Evolutionary conservation across 257 asterid genomes (phyloP).

Genomic region (Buddleja alternifolia): DNA sequence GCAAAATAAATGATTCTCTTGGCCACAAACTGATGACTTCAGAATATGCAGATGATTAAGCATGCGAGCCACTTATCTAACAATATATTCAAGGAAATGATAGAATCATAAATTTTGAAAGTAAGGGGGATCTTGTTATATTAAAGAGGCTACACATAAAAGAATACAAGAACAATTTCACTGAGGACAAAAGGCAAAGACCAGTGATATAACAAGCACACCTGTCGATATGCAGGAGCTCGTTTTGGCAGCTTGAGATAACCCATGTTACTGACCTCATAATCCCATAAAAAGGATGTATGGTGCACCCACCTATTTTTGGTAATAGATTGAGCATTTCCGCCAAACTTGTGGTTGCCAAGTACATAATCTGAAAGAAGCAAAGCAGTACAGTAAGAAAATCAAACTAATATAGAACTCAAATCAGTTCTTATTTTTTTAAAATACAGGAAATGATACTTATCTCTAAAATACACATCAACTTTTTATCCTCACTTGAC

Average conservation of each 20-base stretch:
- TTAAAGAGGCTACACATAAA: not conserved
- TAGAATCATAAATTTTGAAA: slow-evolving; percentile 8
- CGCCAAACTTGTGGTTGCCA: slow-evolving; percentile 84
- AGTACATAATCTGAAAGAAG: slow-evolving; percentile 73
- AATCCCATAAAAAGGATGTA: slow-evolving; percentile 94
- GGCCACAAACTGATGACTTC: not conserved
- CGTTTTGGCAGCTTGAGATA: slow-evolving; percentile 80
- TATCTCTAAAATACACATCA: no score
- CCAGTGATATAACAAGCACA: slow-evolving; percentile 28
- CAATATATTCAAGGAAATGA: not conserved
- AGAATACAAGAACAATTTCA: not conserved
- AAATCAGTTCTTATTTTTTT: not conserved
- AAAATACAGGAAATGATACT: not conserved
- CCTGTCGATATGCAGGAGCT: slow-evolving; percentile 87
- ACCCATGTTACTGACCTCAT: slow-evolving; percentile 65
- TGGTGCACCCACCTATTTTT: slow-evolving; percentile 90
- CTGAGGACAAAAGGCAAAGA: not conserved
- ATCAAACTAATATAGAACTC: not conserved
- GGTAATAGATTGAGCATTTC: slow-evolving; percentile 93
- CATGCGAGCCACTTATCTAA: not conserved
- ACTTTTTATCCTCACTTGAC: no score
- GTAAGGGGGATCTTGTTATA: not conserved
- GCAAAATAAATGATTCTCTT: not conserved
- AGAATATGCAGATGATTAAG: not conserved
- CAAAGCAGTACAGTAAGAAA: slow-evolving; percentile 10